Conservation (phyloP, 441 rosid species). For the Corymbia citriodora region DNA sequence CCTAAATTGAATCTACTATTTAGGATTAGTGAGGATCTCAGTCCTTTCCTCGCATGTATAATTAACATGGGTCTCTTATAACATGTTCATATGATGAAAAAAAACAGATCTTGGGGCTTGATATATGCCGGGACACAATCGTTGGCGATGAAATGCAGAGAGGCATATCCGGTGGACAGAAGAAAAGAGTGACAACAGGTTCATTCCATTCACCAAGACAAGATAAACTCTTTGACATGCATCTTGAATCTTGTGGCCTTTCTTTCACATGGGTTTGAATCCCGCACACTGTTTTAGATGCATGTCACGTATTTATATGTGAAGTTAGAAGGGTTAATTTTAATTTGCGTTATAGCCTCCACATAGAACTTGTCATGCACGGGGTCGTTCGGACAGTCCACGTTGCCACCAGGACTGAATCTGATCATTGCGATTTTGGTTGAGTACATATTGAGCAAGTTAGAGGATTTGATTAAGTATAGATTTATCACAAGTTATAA, state of each 20-base stretch:
- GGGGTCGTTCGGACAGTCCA: neutral
- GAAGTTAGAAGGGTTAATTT: neutral
- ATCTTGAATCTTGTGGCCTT: neutral
- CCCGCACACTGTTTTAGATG: neutral
- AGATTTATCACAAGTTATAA: neutral
- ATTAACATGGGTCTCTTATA: neutral
- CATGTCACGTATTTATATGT: neutral
- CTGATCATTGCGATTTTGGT: neutral
- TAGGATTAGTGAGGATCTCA: neutral
- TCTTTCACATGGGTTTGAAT: neutral
- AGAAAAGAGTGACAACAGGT: slow-evolving; percentile 96
- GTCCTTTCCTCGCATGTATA: neutral
- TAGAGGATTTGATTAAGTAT: neutral
- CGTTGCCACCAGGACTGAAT: neutral
- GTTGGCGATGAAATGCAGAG: slow-evolving; percentile 88
- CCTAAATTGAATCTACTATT: neutral
- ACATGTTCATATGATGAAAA: neutral
- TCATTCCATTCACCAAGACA: neutral
- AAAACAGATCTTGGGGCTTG: slow-evolving; percentile 71
- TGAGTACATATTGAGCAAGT: neutral
- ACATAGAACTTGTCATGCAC: neutral
- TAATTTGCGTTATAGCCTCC: neutral
- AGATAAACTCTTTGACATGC: neutral
- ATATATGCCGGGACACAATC: slow-evolving; percentile 81
- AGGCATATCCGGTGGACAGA: slow-evolving; percentile 94